Base-by-base conservation (phyloP, 495 filamentous ascomycete species). In the Penicillium salamii region DNA sequence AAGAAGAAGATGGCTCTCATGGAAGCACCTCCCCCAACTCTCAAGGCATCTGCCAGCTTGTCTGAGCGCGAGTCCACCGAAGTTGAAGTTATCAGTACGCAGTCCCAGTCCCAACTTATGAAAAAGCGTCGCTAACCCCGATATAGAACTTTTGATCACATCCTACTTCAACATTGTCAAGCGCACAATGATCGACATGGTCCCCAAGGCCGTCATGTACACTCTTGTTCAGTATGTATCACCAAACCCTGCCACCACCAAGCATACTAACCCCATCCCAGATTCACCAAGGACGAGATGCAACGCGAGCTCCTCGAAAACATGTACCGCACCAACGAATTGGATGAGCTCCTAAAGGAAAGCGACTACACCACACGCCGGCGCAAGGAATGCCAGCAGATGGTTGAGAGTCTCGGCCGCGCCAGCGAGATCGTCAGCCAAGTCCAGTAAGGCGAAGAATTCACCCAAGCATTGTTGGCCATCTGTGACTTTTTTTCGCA, bases 1-100 rank as follows among this genome's bases (percentile, higher is more conserved):
- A 99, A 97, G 82, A 99, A 97, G 85, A 97, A 96, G 85, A 91
- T 96, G 80, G 95, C 95, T 18, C 90, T 92, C 48, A 97, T 97
- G 95, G 95, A 97, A 59, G 75, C 95, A 31, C 95, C 95, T 24
- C 93, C 93, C 53, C 83, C 95, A 37, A 89, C 81, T 33, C 80
- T 99, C 49, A 99, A 97, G 73, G 95, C 93, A 23, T 93, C 89
- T 8, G 91, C 95, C 14, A 91, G 82, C 19, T 73, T 99, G 48
- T 91, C 86, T 18, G 95, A 99, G 74, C 85, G 93, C 46, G 95
- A 99, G 66, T 78, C 79, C 21, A 85, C 95, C 46, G 95, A 99
- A 62, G 95, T 99, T 24, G 95, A 99, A 74, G 90, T 97, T 44
- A 97, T 97, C 66, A 99, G 91, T 96, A 81, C 55, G 91, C 84